These are phyloP conservation scores for Lipomyces oligophaga DNA, from an alignment of 805 yeast genomes.

Conservation along the genomic window DNA sequence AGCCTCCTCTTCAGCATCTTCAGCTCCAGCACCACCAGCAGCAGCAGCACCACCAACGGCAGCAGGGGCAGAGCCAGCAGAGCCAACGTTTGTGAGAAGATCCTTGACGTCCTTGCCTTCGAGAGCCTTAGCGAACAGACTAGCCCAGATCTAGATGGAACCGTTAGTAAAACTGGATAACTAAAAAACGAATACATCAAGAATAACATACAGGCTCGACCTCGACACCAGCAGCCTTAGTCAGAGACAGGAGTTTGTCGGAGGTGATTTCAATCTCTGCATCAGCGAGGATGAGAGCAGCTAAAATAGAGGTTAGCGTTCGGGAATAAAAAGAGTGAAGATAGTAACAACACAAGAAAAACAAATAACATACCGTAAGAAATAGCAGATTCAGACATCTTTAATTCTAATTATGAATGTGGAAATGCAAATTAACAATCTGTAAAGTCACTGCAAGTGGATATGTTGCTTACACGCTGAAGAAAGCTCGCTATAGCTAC, in stretches of 20 bases:
- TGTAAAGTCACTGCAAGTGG: too few relatives aligned
- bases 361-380: conserved; percentile 53
- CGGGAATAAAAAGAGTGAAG: not conserved
- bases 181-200: not conserved
- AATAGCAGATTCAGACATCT: conserved; percentile 69
- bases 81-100: conserved; percentile 61
- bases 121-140: conserved; percentile 83
- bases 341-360: not conserved
- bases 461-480: too few relatives aligned
- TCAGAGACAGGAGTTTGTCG: conserved; percentile 73
- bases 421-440: not conserved
- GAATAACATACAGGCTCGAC: conserved; percentile 53
- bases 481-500: too few relatives aligned
- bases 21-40: conserved; percentile 36
- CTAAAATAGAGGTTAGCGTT: conserved; percentile 42
- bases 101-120: conserved; percentile 81
- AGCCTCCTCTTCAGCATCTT: conserved; percentile 31
- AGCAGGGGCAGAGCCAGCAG: conserved; percentile 73
- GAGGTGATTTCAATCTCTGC: conserved; percentile 91
- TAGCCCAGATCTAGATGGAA: conserved; percentile 63
- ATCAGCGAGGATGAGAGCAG: conserved; percentile 97
- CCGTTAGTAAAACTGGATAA: not conserved
- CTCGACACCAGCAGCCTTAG: conserved; percentile 77
- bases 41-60: conserved; percentile 65
- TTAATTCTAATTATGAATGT: conserved; percentile 6